Percentiles rank a stretch among this genome's conserved stretches.
Conservation (phyloP, 2,329 filamentous ascomycete species). For the Nothopassalora personata region DNA sequence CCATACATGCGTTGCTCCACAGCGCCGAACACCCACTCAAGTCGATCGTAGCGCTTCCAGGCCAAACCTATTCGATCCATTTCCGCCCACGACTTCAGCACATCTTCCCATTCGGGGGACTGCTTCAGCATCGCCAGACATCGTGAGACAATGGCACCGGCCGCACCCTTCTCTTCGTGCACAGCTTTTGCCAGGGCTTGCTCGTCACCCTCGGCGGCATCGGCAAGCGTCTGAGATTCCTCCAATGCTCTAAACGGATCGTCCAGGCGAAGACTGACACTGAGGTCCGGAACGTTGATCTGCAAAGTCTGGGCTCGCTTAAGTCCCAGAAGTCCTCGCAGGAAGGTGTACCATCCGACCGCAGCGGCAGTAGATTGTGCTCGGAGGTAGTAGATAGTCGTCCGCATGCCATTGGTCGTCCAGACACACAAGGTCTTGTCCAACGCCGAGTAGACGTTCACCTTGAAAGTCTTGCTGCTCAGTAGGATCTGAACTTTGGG, state of each 20-base stretch:
- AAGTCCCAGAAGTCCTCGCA: slow-evolving; percentile 56
- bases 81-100: slow-evolving; percentile 55
- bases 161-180: slow-evolving; percentile 51
- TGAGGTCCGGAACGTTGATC: slow-evolving; percentile 59
- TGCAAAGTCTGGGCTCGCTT: slow-evolving; percentile 52
- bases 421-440: slow-evolving; percentile 64
- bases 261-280: slow-evolving; percentile 53
- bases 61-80: slow-evolving; percentile 58
- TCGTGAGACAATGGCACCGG: slow-evolving; percentile 50
- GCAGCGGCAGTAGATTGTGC: slow-evolving; percentile 56
- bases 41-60: slow-evolving; percentile 63
- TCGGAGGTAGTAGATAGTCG: slow-evolving; percentile 58
- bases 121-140: slow-evolving; percentile 56
- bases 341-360: slow-evolving; percentile 64
- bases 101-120: slow-evolving; percentile 54
- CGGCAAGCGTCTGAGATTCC: slow-evolving; percentile 37
- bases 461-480: slow-evolving; percentile 47
- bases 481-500: slow-evolving; percentile 56
- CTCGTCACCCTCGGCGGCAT: slow-evolving; percentile 43
- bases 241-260: slow-evolving; percentile 55
- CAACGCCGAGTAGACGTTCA: slow-evolving; percentile 61
- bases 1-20: slow-evolving; percentile 66
- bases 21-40: slow-evolving; percentile 62
- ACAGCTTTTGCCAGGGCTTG: slow-evolving; percentile 42
- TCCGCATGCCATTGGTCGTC: slow-evolving; percentile 49